phyloP scores from a whole-genome alignment of 768 basidiomycete species.

The Xanthoconium purpureum region DNA sequence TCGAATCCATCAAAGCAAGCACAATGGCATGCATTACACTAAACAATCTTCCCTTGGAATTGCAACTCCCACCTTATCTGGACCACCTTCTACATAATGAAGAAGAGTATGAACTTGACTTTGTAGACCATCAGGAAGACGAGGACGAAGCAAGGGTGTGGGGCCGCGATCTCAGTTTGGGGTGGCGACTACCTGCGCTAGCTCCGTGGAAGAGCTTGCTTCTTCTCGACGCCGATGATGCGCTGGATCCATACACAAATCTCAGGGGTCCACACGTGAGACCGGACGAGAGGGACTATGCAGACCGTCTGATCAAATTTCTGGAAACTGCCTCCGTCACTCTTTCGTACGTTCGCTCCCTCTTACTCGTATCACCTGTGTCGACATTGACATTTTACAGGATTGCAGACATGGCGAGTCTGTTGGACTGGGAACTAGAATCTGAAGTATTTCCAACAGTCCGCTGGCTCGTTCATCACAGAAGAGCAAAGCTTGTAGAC shows the following conservation, averaged over 20 bases:
- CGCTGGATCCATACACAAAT: conserved; percentile 57
- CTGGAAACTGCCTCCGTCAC: conserved; percentile 70
- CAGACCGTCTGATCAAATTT: conserved; percentile 72
- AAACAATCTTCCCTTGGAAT: conserved; percentile 74
- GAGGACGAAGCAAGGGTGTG: conserved; percentile 52
- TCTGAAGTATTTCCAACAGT: conserved; percentile 87
- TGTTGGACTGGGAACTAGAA: conserved; percentile 82
- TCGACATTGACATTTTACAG: conserved; percentile 34
- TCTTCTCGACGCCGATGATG: conserved; percentile 60
- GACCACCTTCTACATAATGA: conserved; percentile 67
- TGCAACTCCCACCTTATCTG: conserved; percentile 82
- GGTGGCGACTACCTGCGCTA: conserved; percentile 71
- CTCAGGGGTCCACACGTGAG: conserved; percentile 56
- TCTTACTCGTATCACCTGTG: background rate
- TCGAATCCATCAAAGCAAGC: conserved; percentile 71
- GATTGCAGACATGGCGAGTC: conserved; percentile 72
- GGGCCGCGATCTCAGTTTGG: conserved; percentile 66
- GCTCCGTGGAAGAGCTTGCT: conserved; percentile 92
- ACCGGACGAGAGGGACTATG: conserved; percentile 62
- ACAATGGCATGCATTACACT: conserved; percentile 77
- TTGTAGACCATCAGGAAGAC: conserved; percentile 48
- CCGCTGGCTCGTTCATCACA: conserved; percentile 86
- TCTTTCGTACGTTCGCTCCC: conserved; percentile 56
- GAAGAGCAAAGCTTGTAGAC: conserved; percentile 87
- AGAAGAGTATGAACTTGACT: conserved; percentile 55